These are phyloP conservation scores for Rosa hybrid DNA, from an alignment of 331 rosid genomes.

Conservation along the genomic window DNA sequence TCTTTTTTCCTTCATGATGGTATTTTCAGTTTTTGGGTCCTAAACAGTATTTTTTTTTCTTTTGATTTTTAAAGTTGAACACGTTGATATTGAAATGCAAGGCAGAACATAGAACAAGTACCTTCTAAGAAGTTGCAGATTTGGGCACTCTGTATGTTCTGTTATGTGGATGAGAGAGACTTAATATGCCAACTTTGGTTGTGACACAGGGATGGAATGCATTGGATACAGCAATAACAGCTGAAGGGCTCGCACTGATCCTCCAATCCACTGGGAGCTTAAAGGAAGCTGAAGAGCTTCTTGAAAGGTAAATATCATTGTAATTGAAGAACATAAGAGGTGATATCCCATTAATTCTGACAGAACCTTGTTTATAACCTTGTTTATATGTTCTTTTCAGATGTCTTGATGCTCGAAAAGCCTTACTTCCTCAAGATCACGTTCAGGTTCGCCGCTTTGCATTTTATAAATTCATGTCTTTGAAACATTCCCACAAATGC, in stretches of 20 bases:
- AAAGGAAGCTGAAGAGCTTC: slow-evolving; percentile 76
- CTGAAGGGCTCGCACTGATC: slow-evolving; percentile 75
- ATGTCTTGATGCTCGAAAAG: slow-evolving; percentile 69
- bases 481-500: background rate
- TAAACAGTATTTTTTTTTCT: background rate
- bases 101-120: background rate
- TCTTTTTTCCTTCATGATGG: background rate
- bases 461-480: background rate
- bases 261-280: slow-evolving; percentile 53
- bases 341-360: background rate
- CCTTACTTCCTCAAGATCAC: slow-evolving; percentile 62
- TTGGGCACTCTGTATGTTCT: background rate
- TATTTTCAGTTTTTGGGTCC: background rate
- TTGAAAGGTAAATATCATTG: slow-evolving; percentile 59
- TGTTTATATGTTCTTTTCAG: slow-evolving; percentile 36
- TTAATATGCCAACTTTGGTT: background rate
- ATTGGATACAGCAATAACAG: slow-evolving; percentile 66
- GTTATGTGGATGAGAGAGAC: background rate
- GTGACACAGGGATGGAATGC: slow-evolving; percentile 75
- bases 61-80: background rate
- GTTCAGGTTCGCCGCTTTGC: slow-evolving; percentile 59
- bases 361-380: slow-evolving; percentile 6
- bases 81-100: background rate
- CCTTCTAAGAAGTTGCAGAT: background rate
- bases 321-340: slow-evolving; percentile 1